Base-by-base conservation (phyloP, 768 basidiomycete genomes). In the Chiua virens region DNA sequence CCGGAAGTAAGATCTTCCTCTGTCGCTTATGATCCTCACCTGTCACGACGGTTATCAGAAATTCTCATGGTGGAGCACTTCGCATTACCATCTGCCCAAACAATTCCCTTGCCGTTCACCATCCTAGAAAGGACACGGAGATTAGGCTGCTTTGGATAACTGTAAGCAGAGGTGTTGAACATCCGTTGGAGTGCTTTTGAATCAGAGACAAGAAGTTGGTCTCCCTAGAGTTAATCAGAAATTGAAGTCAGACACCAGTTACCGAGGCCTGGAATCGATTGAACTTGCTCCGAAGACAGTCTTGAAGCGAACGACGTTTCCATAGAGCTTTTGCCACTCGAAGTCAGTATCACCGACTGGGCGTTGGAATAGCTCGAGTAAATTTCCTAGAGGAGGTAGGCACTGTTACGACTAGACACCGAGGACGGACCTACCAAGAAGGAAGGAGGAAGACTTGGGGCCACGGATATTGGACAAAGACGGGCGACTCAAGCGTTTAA, bases 1-100 rank as follows among this genome's bases (percentile, higher is more conserved):
- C 81, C 3, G 80, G 81, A 43, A 79, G 68, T 71, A 82, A 75
- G 18, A 80, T 71, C 55, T 72, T 80, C 50, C 79, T 66, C 46
- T 83, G 80, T 41, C 82, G 73, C 60, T 70, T 79, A 52, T 83
- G 82, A 32, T 67, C 74, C n/a, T 73, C 66, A 2, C 74, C 68
- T 69, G 41, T 13, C 40, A 45, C 36, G 6, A 25, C 5, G n/a
- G 17, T 44, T 22, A 36, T 37, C 44, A 23, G 14, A 11, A 41
- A 32, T 38, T n/a, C 70, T 71, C 25, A 7, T 6, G 27, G 32
- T 15, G 5, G 1, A 37, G 7, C 4, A 14, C 7, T 8, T n/a
- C 37, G 11, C 3, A 18, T 3, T 45, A 77, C 76, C 76, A 3
- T 75, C 70, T 4, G 76, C 73, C 71, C 72, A 78, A 8, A 61